phyloP scores from a whole-genome alignment of 768 basidiomycete genomes.

The Leccinum disarticulatum region DNA sequence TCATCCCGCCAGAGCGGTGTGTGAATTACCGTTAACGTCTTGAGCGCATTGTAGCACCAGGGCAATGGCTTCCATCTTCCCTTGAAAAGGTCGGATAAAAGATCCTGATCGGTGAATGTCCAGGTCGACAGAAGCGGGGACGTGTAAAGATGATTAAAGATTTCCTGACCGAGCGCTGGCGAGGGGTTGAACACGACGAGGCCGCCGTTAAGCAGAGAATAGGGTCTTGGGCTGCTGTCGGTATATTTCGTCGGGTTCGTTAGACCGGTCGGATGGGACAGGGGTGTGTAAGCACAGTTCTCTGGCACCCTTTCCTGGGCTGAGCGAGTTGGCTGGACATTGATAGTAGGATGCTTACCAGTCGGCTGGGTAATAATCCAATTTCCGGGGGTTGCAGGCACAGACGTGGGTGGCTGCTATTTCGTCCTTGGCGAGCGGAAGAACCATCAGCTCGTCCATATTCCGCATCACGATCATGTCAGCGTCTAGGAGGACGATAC shows the following conservation, averaged over 20 bases:
- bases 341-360: conserved; percentile 50
- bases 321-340: neutral
- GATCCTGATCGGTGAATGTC: conserved; percentile 92
- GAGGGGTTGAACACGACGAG: conserved; percentile 85
- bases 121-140: conserved; percentile 54
- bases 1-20: conserved; percentile 78
- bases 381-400: conserved; percentile 87
- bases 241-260: conserved; percentile 45
- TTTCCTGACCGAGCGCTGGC: conserved; percentile 44
- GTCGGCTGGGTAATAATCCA: conserved; percentile 84
- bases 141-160: conserved; percentile 46
- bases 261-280: conserved; percentile 45
- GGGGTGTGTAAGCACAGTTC: conserved; percentile 80
- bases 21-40: conserved; percentile 78
- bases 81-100: conserved; percentile 76
- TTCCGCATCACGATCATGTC: conserved; percentile 85
- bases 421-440: conserved; percentile 58
- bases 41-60: conserved; percentile 92
- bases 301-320: conserved; percentile 69
- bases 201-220: conserved; percentile 87
- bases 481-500: conserved; percentile 78
- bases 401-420: conserved; percentile 92
- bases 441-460: conserved; percentile 73
- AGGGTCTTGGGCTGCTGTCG: conserved; percentile 60
- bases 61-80: conserved; percentile 77